Percentiles rank a stretch among this genome's conserved stretches.
phyloP scores from a whole-genome alignment of 164 flowering plant species.

The Stephania cephalantha region DNA sequence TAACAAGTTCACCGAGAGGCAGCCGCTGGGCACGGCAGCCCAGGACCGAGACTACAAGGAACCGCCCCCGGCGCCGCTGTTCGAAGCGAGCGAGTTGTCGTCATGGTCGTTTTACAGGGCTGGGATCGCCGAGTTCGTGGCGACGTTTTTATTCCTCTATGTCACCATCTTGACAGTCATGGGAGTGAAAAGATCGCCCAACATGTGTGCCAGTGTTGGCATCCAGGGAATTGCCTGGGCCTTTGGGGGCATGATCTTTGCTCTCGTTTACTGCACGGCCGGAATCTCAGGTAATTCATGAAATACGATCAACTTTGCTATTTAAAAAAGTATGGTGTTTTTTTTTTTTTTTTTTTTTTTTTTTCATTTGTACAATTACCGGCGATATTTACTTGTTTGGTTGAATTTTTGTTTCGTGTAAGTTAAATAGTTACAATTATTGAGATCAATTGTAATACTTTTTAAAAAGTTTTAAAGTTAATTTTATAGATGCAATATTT shows the following conservation, averaged over 20 bases:
- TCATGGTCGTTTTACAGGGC: constrained; percentile 83
- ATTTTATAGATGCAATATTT: too few relatives aligned
- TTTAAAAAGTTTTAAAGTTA: too few relatives aligned
- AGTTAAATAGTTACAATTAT: too few relatives aligned
- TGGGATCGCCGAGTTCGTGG: constrained; percentile 84
- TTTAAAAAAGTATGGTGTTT: too few relatives aligned
- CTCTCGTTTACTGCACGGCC: constrained; percentile 82
- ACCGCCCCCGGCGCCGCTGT: constrained; percentile 48
- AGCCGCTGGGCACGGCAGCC: constrained; percentile 44
- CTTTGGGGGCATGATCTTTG: constrained; percentile 80
- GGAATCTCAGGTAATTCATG: constrained; percentile 51
- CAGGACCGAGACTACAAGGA: constrained; percentile 58
- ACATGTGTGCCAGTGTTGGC: constrained; percentile 58
- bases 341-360: too few relatives aligned
- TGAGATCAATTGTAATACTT: too few relatives aligned
- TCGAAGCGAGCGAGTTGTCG: constrained; percentile 42
- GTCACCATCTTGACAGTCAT: constrained; percentile 59
- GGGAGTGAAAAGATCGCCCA: constrained; percentile 41
- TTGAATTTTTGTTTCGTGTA: too few relatives aligned
- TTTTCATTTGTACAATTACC: too few relatives aligned
- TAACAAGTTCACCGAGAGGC: constrained; percentile 27
- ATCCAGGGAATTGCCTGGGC: constrained; percentile 48
- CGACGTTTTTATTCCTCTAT: constrained; percentile 72
- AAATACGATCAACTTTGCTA: too few relatives aligned
- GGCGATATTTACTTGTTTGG: too few relatives aligned